Evolutionary conservation across 2,329 filamentous ascomycete species (phyloP), one percentile per base, ranked within the genome.

Genomic region (Ophiocordyceps sinensis): DNA sequence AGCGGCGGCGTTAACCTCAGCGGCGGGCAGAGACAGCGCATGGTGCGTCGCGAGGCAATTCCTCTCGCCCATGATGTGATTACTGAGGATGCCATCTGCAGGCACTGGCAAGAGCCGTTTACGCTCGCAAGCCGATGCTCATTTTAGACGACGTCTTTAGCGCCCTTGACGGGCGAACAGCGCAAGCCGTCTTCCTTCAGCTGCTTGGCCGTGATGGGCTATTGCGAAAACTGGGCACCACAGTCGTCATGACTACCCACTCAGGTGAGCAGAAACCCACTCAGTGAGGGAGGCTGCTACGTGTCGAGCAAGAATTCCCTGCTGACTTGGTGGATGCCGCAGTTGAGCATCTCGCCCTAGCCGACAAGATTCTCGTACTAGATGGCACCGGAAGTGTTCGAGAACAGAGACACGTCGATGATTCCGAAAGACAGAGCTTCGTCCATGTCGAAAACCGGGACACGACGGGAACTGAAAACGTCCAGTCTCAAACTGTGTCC

Each of bases 1-100:
- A 58, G 52, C 40, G 52, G 53, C 28, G 61, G 61, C 2, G 54
- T 60, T 17, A 54, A 51, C 5, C 47, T 64, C 6, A 61, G 58
- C 21, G 62, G 62, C 11, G 63, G 62, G 4, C 62, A 65, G 40
- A 45, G 47, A 36, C 51, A 57, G 29, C 49, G 59, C 26, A 44
- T 58, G 8, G 47, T 49, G n/a, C 8, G 32, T 34, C 8, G 8
- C 8, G 32, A n/a, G 9, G 11, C 11, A 31, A 12, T n/a, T n/a
- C 29, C 9, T n/a, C 9, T n/a, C 29, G 12, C 29, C 29, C 29
- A 5, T 31, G 11, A 26, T 59, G 65, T 38, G 56, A 6, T 15
- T n/a, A 15, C n/a, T 28, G 13, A 23, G 4, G n/a, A 10, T 17
- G 19, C 28, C 4, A n/a, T 13, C 37, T 32, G 9, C 15, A 41